Conservation (phyloP, 148 eudicot species). For the Chenopodium formosanum region DNA sequence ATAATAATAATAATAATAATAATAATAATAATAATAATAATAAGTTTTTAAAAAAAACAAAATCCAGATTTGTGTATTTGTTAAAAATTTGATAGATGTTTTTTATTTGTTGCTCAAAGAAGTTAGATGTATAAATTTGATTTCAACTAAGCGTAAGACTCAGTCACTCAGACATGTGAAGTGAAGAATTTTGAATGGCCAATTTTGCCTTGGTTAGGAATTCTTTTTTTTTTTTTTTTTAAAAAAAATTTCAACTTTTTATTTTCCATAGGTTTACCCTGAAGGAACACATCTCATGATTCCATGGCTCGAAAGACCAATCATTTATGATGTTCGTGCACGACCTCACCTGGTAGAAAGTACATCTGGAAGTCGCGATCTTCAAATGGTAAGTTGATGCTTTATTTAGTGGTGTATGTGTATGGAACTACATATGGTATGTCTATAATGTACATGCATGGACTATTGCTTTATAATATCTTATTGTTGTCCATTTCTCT, state of each 20-base stretch:
- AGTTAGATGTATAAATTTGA: too few relatives aligned
- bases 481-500: not conserved
- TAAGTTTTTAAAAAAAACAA: too few relatives aligned
- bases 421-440: not conserved
- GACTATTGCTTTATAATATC: not conserved
- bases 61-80: not conserved
- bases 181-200: too few relatives aligned
- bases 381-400: constrained; percentile 70
- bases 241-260: too few relatives aligned
- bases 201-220: too few relatives aligned
- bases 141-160: too few relatives aligned
- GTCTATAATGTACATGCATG: not conserved
- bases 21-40: too few relatives aligned
- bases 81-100: not conserved
- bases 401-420: not conserved
- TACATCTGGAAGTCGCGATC: constrained; percentile 96
- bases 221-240: too few relatives aligned
- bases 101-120: too few relatives aligned
- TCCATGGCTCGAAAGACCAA: constrained; percentile 95
- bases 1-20: too few relatives aligned
- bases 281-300: constrained; percentile 92
- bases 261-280: constrained; percentile 65
- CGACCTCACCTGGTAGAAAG: constrained; percentile 90
- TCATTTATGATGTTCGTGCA: constrained; percentile 93
- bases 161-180: too few relatives aligned